Conservation (phyloP, 2,329 filamentous ascomycete genomes). For the Davidsoniella virescens region DNA sequence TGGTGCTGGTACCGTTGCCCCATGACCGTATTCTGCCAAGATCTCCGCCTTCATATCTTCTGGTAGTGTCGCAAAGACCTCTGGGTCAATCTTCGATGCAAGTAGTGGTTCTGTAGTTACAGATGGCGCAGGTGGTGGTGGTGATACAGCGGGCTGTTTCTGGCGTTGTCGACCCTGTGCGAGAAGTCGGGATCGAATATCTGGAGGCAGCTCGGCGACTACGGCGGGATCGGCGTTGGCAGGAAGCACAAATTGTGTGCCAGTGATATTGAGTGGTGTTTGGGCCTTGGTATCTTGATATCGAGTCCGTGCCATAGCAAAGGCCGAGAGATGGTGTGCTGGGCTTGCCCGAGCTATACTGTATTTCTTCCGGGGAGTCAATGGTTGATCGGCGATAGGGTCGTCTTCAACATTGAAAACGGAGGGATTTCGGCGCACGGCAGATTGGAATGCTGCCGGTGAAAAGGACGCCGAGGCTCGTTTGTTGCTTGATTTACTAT, state of each 20-base stretch:
- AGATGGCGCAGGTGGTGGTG: not conserved
- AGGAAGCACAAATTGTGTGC: conserved; percentile 87
- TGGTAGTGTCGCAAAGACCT: conserved; percentile 69
- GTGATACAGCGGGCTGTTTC: not conserved
- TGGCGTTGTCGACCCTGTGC: conserved; percentile 29
- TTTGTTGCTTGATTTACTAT: not conserved
- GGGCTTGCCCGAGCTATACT: not conserved
- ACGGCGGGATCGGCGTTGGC: conserved; percentile 68
- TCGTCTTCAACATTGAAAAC: conserved; percentile 4
- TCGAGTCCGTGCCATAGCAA: conserved; percentile 33
- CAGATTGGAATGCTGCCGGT: not conserved
- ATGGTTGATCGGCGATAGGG: conserved; percentile 4
- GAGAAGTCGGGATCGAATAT: conserved; percentile 64
- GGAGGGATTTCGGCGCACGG: conserved; percentile 11
- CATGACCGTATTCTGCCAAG: conserved; percentile 48
- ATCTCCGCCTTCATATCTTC: conserved; percentile 76
- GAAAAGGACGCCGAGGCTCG: not conserved
- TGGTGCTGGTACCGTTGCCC: conserved; percentile 20
- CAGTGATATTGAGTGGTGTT: conserved; percentile 58
- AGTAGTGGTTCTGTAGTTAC: conserved; percentile 31
- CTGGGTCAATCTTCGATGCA: conserved; percentile 70
- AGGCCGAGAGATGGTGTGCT: conserved; percentile 29
- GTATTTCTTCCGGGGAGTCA: conserved; percentile 1
- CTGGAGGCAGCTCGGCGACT: conserved; percentile 63
- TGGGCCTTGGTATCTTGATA: conserved; percentile 38